Percentiles rank a stretch among this genome's conserved stretches.
phyloP scores from a whole-genome alignment of 768 basidiomycete genomes.

The Lyophyllum shimeji region DNA sequence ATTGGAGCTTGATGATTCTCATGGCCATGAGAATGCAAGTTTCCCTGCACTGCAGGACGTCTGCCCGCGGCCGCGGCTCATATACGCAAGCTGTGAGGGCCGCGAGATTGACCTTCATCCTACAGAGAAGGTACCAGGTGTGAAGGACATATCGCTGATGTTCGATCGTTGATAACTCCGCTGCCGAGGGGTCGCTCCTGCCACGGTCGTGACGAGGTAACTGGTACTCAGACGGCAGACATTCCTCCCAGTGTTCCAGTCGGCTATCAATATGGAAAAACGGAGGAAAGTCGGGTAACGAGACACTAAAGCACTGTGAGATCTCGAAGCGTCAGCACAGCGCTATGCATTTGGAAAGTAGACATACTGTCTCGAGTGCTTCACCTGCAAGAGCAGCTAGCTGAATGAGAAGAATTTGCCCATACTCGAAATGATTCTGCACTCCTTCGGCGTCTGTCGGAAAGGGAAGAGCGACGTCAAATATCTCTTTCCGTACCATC shows the following conservation, averaged over 20 bases:
- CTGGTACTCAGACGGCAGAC: slow-evolving; percentile 40
- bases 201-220: slow-evolving; percentile 27
- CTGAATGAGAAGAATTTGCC: slow-evolving; percentile 35
- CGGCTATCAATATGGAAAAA: slow-evolving; percentile 43
- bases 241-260: slow-evolving; percentile 42
- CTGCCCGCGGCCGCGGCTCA: slow-evolving; percentile 21
- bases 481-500: slow-evolving; percentile 34
- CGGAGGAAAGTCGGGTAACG: slow-evolving; percentile 31
- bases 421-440: slow-evolving; percentile 35
- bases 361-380: slow-evolving; percentile 37
- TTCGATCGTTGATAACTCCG: slow-evolving; percentile 31
- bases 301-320: slow-evolving; percentile 35
- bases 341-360: neutral
- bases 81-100: slow-evolving; percentile 37
- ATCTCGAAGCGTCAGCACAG: neutral
- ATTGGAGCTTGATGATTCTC: slow-evolving; percentile 44
- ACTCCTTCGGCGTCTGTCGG: slow-evolving; percentile 29
- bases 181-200: slow-evolving; percentile 24
- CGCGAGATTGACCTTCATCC: slow-evolving; percentile 45
- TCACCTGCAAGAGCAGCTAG: slow-evolving; percentile 40
- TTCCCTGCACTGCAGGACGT: slow-evolving; percentile 32
- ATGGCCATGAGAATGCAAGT: slow-evolving; percentile 39
- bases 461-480: slow-evolving; percentile 36
- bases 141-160: slow-evolving; percentile 44
- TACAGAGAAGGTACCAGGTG: slow-evolving; percentile 45